These are phyloP conservation scores for Friedmanniomyces endolithicus DNA, from an alignment of 495 filamentous ascomycete species.

Conservation along the genomic window DNA sequence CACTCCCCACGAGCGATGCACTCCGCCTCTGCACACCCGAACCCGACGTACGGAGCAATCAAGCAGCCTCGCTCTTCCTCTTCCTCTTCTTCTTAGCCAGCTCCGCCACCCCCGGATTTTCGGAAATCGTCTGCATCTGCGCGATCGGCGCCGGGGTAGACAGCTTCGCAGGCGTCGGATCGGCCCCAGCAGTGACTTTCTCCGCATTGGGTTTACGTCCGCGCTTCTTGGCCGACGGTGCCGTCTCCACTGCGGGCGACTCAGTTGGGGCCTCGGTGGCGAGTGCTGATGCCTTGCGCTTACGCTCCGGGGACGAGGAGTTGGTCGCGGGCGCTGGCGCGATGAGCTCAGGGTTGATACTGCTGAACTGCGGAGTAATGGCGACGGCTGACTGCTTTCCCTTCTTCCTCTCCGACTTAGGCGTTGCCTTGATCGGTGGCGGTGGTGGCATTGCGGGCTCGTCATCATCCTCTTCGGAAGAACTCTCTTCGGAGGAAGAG, in stretches of 20 bases:
- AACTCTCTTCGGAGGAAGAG: conserved; percentile 1
- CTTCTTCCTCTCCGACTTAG: conserved; percentile 15
- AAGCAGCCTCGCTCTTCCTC: conserved; percentile 7
- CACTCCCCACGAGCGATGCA: background rate
- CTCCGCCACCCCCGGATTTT: background rate
- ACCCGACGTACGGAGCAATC: background rate
- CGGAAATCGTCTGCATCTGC: background rate
- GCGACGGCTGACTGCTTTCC: conserved; percentile 6
- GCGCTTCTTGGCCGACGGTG: conserved; percentile 15
- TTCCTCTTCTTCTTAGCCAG: conserved; percentile 17
- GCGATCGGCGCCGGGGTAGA: background rate
- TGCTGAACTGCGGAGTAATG: conserved; percentile 4
- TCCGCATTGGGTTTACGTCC: conserved; percentile 17
- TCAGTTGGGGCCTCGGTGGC: background rate
- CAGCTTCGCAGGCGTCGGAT: background rate
- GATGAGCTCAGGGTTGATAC: background rate
- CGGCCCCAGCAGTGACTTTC: conserved; percentile 5
- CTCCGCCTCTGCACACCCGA: background rate
- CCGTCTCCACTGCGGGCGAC: background rate
- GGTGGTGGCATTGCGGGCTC: conserved; percentile 9
- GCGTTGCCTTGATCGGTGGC: conserved; percentile 8
- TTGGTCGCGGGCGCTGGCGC: background rate
- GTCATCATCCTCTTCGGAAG: conserved; percentile 10
- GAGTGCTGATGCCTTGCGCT: conserved; percentile 11
- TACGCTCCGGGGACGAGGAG: conserved; percentile 10